These are phyloP conservation scores for Bathelium albidoporum DNA, from an alignment of 495 filamentous ascomycete species.

Conservation along the genomic window DNA sequence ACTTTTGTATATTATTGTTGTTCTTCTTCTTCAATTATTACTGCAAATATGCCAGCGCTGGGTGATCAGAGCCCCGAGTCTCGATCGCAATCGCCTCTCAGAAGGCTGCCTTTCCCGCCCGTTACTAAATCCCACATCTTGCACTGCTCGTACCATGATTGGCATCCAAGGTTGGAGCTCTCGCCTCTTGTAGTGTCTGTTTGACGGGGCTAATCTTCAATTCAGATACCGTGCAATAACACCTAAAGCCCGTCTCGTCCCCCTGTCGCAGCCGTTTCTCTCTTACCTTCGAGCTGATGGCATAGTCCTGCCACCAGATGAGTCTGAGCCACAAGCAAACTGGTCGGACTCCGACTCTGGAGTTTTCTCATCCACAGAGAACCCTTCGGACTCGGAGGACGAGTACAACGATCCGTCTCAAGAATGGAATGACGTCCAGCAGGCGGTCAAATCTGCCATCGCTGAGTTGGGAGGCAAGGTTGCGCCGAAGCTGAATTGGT, in stretches of 20 bases:
- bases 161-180: constrained; percentile 66
- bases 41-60: not conserved
- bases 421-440: constrained; percentile 62
- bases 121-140: constrained; percentile 77
- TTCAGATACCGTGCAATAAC: constrained; percentile 69
- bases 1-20: no score
- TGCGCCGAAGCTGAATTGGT: constrained; percentile 94
- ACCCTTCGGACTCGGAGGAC: constrained; percentile 30
- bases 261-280: constrained; percentile 63
- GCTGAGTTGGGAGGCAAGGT: constrained; percentile 69
- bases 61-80: constrained; percentile 1
- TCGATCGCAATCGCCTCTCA: not conserved
- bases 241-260: constrained; percentile 75
- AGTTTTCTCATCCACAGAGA: constrained; percentile 26
- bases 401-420: constrained; percentile 47
- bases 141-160: constrained; percentile 86
- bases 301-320: constrained; percentile 62
- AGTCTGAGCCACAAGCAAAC: constrained; percentile 36
- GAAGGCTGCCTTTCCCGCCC: constrained; percentile 63
- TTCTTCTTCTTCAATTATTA: no score
- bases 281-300: constrained; percentile 86
- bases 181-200: no score
- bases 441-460: constrained; percentile 64
- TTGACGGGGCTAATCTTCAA: no score
- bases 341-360: constrained; percentile 34